phyloP scores from a whole-genome alignment of 768 basidiomycete genomes.

The Tulasnella sp. region DNA sequence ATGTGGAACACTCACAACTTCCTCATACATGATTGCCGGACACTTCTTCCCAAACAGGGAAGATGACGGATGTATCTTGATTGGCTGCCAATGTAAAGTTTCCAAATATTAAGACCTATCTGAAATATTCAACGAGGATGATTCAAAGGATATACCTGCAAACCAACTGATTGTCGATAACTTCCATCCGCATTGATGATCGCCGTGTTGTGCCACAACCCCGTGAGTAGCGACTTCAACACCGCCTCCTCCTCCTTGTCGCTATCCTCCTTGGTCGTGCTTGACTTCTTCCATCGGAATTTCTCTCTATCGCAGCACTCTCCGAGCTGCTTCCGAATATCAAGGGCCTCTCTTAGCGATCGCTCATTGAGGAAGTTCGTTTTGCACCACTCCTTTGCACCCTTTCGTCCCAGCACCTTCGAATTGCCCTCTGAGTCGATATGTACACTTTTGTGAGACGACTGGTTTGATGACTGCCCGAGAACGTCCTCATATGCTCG shows the following conservation, averaged over 20 bases:
- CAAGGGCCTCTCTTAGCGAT: constrained; percentile 63
- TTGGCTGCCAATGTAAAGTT: constrained; percentile 35
- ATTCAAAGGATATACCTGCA: constrained; percentile 23
- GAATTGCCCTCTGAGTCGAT: neutral
- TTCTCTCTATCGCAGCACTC: constrained; percentile 46
- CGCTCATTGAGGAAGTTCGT: constrained; percentile 76
- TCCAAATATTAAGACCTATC: neutral
- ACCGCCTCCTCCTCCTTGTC: constrained; percentile 60
- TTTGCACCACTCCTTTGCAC: constrained; percentile 59
- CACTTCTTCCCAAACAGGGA: constrained; percentile 69
- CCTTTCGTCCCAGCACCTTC: constrained; percentile 26
- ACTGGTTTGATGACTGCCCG: constrained; percentile 9
- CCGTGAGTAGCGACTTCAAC: constrained; percentile 59
- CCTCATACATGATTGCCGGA: constrained; percentile 84
- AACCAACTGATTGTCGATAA: constrained; percentile 54
- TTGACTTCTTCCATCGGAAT: constrained; percentile 49
- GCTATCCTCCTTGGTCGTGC: constrained; percentile 18
- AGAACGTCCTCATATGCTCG: constrained; percentile 63
- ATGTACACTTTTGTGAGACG: neutral
- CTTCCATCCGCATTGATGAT: constrained; percentile 73
- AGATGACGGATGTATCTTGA: constrained; percentile 91
- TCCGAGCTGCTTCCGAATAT: constrained; percentile 71
- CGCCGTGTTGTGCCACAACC: constrained; percentile 75
- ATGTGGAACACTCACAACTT: constrained; percentile 53
- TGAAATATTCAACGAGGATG: constrained; percentile 1